Evolutionary conservation across 139 green algal species (phyloP), one percentile per base, ranked within the genome.

Genomic region (Picochlorum costavermella): DNA sequence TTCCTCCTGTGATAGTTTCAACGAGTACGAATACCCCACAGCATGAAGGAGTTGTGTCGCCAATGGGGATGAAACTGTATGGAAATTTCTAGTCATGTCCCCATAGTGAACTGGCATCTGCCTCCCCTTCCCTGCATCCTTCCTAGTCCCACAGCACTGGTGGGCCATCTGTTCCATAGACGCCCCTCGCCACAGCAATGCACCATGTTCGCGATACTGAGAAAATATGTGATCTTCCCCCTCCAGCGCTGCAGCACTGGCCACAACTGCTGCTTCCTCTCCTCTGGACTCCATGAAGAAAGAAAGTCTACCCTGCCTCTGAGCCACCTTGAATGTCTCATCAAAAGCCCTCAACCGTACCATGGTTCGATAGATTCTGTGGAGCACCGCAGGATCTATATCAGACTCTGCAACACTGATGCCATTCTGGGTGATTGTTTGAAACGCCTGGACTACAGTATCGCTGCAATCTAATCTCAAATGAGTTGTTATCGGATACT

Each of bases 101-200:
- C 91, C 91, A 68, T 96, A 97, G 73, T 97, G 91, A 30, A 97
- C 88, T 28, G 91, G 91, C 91, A 97, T 97, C 76, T 96, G 89
- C 11, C 91, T 80, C 16, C 91, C 91, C 76, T 93, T 94, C 40
- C 83, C 86, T 31, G 71, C 66, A 36, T 95, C 91, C 10, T 74
- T 64, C 20, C 53, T 57, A 71, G 92, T 96, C 51, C 88, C 88
- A 75, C 83, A 92, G 64, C 84, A 90, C 79, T 90, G 90, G 65
- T 97, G 58, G 0, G 91, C 90, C 76, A 96, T 95, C 44, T 96
- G 68, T 29, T 78, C 56, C 12, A 92, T 56, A 2, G 78, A 79
- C 74, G 87, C 92, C 4, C 91, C 91, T 3, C 91, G 79, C 84
- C 87, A 96, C 64, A 97, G 67, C 51, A 97, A 76, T 40, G 91